Evolutionary conservation across 208 protist genomes (phyloP).

Genomic region (Trichomonas gallinae): DNA sequence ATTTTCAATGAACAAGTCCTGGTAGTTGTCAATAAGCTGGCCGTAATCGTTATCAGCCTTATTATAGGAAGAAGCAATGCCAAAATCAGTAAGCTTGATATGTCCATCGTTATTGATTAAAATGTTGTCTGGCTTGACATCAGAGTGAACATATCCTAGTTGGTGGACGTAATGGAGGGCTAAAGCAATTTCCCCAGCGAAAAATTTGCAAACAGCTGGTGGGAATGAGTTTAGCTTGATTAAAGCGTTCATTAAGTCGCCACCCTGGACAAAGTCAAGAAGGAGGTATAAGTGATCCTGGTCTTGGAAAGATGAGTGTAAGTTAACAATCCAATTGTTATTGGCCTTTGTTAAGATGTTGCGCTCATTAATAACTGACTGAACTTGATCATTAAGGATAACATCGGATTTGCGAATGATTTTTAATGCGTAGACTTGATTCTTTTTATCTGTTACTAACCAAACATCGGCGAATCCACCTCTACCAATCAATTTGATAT

Average conservation of each 20-base stretch:
- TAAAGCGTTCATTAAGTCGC: neutral
- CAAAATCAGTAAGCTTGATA: slow-evolving; percentile 18
- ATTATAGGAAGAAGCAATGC: neutral
- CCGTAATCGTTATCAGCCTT: neutral
- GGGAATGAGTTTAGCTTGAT: neutral
- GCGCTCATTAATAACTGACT: slow-evolving; percentile 43
- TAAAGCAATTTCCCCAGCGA: neutral
- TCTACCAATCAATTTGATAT: neutral
- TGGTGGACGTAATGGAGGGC: neutral
- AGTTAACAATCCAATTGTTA: slow-evolving; percentile 48
- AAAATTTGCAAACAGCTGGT: neutral
- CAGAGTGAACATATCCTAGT: neutral
- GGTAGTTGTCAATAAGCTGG: neutral
- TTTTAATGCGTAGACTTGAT: neutral
- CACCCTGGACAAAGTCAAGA: neutral
- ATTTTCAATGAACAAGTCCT: neutral
- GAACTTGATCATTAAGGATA: slow-evolving; percentile 28
- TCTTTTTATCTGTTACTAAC: neutral
- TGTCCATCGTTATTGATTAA: neutral
- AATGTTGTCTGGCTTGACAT: slow-evolving; percentile 28
- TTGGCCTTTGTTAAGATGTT: slow-evolving; percentile 40
- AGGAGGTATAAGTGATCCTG: neutral
- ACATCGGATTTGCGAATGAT: neutral
- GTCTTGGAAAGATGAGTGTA: slow-evolving; percentile 51
- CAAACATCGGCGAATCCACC: neutral